A percentile compares a stretch with the other conserved stretches of the same genome.
Conservation (phyloP, 768 basidiomycete genomes). For the Dacryopinax primogenitus region DNA sequence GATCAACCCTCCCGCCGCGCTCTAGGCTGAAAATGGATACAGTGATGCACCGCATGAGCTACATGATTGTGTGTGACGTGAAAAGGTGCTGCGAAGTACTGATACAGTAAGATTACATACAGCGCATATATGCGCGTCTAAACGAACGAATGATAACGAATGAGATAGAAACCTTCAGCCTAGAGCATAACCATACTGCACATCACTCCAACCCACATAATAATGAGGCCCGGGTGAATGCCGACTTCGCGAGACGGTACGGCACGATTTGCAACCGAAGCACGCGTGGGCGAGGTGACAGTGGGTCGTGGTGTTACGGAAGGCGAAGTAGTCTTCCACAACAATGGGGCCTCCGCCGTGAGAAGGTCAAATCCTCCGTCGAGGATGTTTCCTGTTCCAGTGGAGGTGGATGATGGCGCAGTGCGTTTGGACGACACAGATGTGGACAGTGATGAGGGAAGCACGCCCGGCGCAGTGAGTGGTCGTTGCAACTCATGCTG, state of each 20-base stretch:
- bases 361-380: background rate
- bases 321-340: background rate
- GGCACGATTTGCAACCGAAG: background rate
- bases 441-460: background rate
- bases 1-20: no score
- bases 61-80: background rate
- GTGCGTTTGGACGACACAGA: background rate
- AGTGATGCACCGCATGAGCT: background rate
- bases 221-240: background rate
- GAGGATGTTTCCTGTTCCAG: background rate
- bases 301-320: background rate
- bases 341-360: background rate
- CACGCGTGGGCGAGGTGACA: background rate
- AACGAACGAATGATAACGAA: background rate
- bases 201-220: slow-evolving; percentile 4
- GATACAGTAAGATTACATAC: background rate
- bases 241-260: background rate
- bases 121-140: background rate
- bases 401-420: background rate
- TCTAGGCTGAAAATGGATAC: background rate
- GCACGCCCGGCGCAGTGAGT: background rate
- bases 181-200: slow-evolving; percentile 1
- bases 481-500: background rate
- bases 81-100: background rate
- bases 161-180: background rate